phyloP scores from a whole-genome alignment of 1,284 basidiomycete genomes.

The Ustilago hordei region DNA sequence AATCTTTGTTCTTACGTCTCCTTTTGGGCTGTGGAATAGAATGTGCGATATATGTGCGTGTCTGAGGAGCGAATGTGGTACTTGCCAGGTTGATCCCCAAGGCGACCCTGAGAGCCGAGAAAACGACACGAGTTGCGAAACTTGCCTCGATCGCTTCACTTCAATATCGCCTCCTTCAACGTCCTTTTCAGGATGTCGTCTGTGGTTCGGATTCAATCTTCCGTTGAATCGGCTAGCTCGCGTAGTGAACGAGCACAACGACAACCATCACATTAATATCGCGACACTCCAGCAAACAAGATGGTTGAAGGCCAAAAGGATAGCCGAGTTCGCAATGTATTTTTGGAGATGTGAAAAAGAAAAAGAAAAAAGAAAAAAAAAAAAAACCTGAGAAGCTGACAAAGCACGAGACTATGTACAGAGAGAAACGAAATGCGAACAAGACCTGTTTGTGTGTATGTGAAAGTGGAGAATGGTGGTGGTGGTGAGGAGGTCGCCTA shows the following conservation, averaged over 20 bases:
- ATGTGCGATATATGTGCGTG: neutral
- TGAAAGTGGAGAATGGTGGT: conserved; percentile 17
- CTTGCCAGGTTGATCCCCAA: too few relatives aligned
- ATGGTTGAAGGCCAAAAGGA: neutral
- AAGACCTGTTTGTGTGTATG: conserved; percentile 11
- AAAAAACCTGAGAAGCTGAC: conserved; percentile 8
- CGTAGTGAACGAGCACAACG: neutral
- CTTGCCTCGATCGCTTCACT: too few relatives aligned
- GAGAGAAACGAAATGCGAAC: conserved; percentile 37
- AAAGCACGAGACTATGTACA: conserved; percentile 21
- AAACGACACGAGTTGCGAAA: too few relatives aligned
- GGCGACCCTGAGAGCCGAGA: too few relatives aligned
- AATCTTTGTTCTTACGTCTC: neutral
- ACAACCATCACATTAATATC: neutral
- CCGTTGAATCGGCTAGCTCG: too few relatives aligned
- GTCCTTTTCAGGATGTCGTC: too few relatives aligned
- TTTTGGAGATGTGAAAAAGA: neutral
- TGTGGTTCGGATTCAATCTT: too few relatives aligned
- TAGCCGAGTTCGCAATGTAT: conserved; percentile 40
- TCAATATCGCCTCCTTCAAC: too few relatives aligned
- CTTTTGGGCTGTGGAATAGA: too few relatives aligned
- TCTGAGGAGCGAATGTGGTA: neutral
- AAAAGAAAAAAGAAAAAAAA: neutral
- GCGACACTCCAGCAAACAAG: neutral
- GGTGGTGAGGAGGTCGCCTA: neutral